These are phyloP conservation scores for Candida piceae DNA, from an alignment of 805 yeast genomes.

Conservation along the genomic window DNA sequence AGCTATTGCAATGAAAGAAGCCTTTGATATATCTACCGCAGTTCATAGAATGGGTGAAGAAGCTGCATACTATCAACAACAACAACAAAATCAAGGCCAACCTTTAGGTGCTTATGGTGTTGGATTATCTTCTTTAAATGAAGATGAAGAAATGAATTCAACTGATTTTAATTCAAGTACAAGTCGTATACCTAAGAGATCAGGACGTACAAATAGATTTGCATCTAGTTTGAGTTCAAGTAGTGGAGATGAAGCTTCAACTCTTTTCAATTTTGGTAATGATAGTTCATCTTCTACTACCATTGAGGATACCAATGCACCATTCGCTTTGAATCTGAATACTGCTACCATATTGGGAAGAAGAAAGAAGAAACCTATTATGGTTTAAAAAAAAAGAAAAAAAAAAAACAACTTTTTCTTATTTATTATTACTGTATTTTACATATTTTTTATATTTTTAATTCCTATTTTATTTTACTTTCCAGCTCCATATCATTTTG, in stretches of 20 bases:
- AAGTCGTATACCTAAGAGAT: neutral
- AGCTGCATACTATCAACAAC: constrained; percentile 19
- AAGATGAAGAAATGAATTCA: constrained; percentile 16
- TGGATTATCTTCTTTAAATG: constrained; percentile 8
- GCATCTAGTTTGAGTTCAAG: neutral
- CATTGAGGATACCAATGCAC: neutral
- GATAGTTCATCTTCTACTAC: neutral
- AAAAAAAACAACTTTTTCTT: constrained; percentile 1
- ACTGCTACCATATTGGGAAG: constrained; percentile 53
- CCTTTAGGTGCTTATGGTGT: neutral
- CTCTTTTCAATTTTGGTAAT: neutral
- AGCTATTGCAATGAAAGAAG: constrained; percentile 54
- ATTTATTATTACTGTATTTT: neutral
- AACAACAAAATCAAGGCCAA: constrained; percentile 1
- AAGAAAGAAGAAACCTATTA: constrained; percentile 25
- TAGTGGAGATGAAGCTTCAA: neutral
- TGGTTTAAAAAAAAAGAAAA: constrained; percentile 1
- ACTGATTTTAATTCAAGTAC: neutral
- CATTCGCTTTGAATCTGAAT: constrained; percentile 42
- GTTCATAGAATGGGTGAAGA: constrained; percentile 58
- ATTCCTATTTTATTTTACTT: neutral
- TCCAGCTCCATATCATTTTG: neutral
- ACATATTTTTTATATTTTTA: too few species aligned
- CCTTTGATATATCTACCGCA: constrained; percentile 57
- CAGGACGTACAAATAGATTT: neutral